A percentile compares a stretch with the other conserved stretches of the same genome.
Conservation (phyloP, 371 early-diverging fungal species). For the Mortierella sp. region DNA sequence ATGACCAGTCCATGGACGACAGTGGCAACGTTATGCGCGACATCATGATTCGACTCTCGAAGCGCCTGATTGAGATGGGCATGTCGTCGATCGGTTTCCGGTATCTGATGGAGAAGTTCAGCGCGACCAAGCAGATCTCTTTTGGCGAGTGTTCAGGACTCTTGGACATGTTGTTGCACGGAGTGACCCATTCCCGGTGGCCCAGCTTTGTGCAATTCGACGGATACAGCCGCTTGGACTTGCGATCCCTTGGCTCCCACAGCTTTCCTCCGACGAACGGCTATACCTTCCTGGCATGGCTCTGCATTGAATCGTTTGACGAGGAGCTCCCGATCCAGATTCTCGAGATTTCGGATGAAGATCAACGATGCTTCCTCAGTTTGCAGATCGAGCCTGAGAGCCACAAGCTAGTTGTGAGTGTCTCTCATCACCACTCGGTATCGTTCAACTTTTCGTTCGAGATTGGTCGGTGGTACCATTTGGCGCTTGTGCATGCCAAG, state of each 20-base stretch:
- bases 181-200: slow-evolving; percentile 71
- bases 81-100: slow-evolving; percentile 69
- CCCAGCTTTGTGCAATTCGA: slow-evolving; percentile 80
- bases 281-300: slow-evolving; percentile 77
- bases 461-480: slow-evolving; percentile 78
- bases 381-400: slow-evolving; percentile 67
- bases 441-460: slow-evolving; percentile 71
- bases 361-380: slow-evolving; percentile 57
- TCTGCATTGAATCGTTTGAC: slow-evolving; percentile 75
- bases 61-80: slow-evolving; percentile 75
- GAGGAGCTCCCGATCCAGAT: slow-evolving; percentile 61
- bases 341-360: slow-evolving; percentile 66
- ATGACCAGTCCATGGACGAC: slow-evolving; percentile 20
- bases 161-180: slow-evolving; percentile 73
- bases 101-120: slow-evolving; percentile 71
- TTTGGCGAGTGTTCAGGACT: slow-evolving; percentile 58
- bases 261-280: slow-evolving; percentile 71
- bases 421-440: slow-evolving; percentile 63
- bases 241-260: slow-evolving; percentile 54
- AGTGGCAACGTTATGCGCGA: slow-evolving; percentile 50
- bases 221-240: slow-evolving; percentile 62
- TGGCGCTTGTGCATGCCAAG: slow-evolving; percentile 76
- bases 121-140: slow-evolving; percentile 53
- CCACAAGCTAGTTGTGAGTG: slow-evolving; percentile 65
- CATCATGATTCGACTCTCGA: slow-evolving; percentile 64